Evolutionary conservation across 305 asterid species (phyloP).

Genomic region (Fraxinus angustifolia): DNA sequence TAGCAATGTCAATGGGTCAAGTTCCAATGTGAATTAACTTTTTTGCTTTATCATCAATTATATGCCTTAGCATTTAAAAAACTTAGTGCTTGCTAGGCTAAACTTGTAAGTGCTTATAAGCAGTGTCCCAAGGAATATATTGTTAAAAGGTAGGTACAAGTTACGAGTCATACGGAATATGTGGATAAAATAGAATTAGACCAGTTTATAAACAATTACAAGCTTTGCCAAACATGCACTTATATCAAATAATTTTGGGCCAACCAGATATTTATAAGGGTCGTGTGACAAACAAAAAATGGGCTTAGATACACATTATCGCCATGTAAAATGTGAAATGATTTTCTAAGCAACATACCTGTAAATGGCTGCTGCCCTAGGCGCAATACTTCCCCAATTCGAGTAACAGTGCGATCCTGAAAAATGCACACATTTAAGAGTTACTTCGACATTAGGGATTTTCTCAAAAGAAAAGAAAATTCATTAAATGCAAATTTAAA

Average conservation of each 20-base stretch:
- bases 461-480: neutral
- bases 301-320: neutral
- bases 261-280: neutral
- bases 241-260: neutral
- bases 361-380: constrained; percentile 17
- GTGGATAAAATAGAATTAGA: neutral
- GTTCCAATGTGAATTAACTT: neutral
- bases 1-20: neutral
- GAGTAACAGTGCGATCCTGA: constrained; percentile 43
- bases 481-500: neutral
- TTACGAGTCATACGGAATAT: neutral
- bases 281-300: neutral
- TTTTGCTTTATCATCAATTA: neutral
- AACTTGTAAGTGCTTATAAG: neutral
- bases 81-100: neutral
- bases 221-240: neutral
- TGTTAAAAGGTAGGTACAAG: neutral
- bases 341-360: constrained; percentile 22
- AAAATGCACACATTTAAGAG: constrained; percentile 10
- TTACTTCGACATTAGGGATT: constrained; percentile 12
- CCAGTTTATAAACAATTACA: neutral
- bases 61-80: neutral
- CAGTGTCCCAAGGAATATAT: neutral
- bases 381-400: constrained; percentile 27
- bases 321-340: neutral